Evolutionary conservation across 202 grass and related monocot species (phyloP), one percentile per base, ranked within the genome.

Genomic region (Dendrocalamus latiflorus): DNA sequence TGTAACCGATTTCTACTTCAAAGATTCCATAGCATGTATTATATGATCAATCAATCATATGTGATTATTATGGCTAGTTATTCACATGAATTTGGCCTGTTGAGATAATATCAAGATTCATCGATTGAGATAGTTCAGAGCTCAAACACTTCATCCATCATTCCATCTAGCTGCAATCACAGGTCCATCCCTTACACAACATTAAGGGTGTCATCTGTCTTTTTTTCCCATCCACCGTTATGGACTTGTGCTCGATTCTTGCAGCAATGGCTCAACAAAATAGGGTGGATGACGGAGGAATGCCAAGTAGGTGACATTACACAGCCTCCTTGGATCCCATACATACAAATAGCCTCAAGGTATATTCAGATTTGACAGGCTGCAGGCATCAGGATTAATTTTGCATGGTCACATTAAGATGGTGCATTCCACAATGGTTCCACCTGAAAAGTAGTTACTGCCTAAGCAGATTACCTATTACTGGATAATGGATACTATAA

Each of bases 351-450:
- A 49, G 59, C 20, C 14, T 33, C 9, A 55, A 81, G 9, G n/a
- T 81, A 33, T 39, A 74, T 75, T 49, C 56, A 70, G n/a, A 39
- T 70, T 71, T 57, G 10, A 36, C 9, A 58, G 62, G 61, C 48
- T 74, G 65, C 69, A 48, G 26, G 26, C 34, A 81, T 57, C 70
- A 81, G 57, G 63, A 37, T 21, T 81, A 73, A 84, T 53, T 70
- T 65, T 4, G 33, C 48, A 57, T 86, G 58, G 47, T 63, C 13
- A 68, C 24, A 81, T 44, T 26, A 80, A 80, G 34, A 85, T 21
- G 15, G 26, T 60, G 14, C 20, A 82, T 54, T 30, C 20, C 64
- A 69, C 6, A 2, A 80, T 13, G 41, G 57, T 50, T 55, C 62
- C 9, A 43, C n/a, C 14, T 78, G 9, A 80, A 41, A 74, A 80